A percentile compares a stretch with the other conserved stretches of the same genome.
Conservation (phyloP, 108 stramenopile species). For the Bacterosira constricta region DNA sequence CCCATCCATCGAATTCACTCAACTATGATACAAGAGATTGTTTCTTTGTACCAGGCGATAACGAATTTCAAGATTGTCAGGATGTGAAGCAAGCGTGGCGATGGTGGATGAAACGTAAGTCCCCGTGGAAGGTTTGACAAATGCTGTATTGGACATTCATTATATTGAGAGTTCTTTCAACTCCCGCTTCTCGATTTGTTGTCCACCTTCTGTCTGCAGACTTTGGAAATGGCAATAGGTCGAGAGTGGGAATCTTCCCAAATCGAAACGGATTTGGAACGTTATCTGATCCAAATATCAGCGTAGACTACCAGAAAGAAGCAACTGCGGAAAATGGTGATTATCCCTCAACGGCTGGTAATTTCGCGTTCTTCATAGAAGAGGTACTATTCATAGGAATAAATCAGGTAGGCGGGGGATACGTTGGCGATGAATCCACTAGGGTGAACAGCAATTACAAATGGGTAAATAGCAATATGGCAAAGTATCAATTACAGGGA, state of each 20-base stretch:
- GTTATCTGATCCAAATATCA: slow-evolving; percentile 13
- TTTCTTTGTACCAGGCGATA: slow-evolving; percentile 38
- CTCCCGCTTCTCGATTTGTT: not conserved
- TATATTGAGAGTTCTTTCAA: not conserved
- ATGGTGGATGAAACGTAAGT: slow-evolving; percentile 40
- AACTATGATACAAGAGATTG: slow-evolving; percentile 24
- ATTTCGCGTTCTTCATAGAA: slow-evolving; percentile 34
- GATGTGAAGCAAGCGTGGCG: slow-evolving; percentile 9
- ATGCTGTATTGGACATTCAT: not conserved
- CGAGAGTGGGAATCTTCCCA: not conserved
- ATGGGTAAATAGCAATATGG: slow-evolving; percentile 39
- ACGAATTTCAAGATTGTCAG: slow-evolving; percentile 36
- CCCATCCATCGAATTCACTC: slow-evolving; percentile 10
- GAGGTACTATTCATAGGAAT: slow-evolving; percentile 31
- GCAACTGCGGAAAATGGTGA: not conserved
- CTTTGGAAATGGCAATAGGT: slow-evolving; percentile 37
- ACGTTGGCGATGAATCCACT: slow-evolving; percentile 27
- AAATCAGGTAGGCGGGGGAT: slow-evolving; percentile 35
- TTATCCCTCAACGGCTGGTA: slow-evolving; percentile 9
- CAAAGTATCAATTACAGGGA: slow-evolving; percentile 10
- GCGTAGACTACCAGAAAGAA: slow-evolving; percentile 13
- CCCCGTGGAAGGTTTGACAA: not conserved
- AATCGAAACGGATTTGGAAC: slow-evolving; percentile 37
- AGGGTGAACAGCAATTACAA: slow-evolving; percentile 25
- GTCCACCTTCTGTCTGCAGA: not conserved